Evolutionary conservation across 2,329 filamentous ascomycete species (phyloP).

Genomic region (Aspergillus phoenicis): DNA sequence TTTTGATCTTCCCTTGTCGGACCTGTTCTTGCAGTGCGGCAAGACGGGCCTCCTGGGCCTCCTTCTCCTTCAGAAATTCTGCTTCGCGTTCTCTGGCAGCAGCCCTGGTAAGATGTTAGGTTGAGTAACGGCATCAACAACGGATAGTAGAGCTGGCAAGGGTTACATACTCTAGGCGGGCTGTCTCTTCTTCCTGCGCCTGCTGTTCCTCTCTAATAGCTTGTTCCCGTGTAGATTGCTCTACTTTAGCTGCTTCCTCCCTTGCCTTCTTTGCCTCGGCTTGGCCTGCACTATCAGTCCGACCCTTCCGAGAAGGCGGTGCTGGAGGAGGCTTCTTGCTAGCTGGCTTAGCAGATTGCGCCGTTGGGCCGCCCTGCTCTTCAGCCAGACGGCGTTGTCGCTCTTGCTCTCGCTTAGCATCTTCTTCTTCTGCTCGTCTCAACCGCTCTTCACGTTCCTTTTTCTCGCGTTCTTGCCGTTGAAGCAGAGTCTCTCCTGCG

Average conservation of each 20-base stretch:
- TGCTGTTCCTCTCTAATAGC: conserved; percentile 67
- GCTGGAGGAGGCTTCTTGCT: conserved; percentile 74
- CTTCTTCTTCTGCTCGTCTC: conserved; percentile 89
- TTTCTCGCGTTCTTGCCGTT: conserved; percentile 85
- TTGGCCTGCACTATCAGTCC: conserved; percentile 58
- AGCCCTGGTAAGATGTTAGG: conserved; percentile 56
- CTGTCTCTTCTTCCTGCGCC: conserved; percentile 71
- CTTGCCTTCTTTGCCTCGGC: conserved; percentile 59
- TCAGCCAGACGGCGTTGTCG: conserved; percentile 80
- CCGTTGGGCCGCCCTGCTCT: conserved; percentile 64
- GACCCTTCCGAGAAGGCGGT: conserved; percentile 70
- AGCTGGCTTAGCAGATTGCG: conserved; percentile 56
- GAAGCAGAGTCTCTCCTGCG: conserved; percentile 75
- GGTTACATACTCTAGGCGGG: conserved; percentile 76
- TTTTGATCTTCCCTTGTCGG: conserved; percentile 88
- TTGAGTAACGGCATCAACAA: conserved; percentile 3
- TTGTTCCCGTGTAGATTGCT: conserved; percentile 59
- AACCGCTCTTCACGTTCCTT: conserved; percentile 85
- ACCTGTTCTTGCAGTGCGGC: conserved; percentile 93
- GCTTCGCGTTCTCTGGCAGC: conserved; percentile 75
- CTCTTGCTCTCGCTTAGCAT: conserved; percentile 83
- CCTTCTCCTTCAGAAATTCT: conserved; percentile 76
- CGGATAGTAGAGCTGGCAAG: background rate
- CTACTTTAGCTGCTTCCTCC: conserved; percentile 65
- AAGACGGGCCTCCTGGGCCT: conserved; percentile 79